These are phyloP conservation scores for Ceratocystis cubensis DNA, from an alignment of 2,329 filamentous ascomycete genomes.

Conservation along the genomic window DNA sequence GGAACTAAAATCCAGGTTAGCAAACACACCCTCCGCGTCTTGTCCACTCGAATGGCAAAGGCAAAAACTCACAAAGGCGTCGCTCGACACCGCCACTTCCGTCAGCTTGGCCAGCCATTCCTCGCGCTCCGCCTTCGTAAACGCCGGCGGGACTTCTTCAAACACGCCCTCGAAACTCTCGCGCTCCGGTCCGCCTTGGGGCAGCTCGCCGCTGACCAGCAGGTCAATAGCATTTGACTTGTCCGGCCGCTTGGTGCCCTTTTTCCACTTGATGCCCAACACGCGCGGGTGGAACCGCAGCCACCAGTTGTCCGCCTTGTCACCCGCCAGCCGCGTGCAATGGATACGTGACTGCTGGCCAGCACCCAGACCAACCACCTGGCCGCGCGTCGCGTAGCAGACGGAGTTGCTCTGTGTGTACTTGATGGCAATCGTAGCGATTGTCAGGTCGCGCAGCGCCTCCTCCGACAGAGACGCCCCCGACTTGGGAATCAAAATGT, in stretches of 20 bases:
- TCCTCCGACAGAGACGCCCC: conserved; percentile 58
- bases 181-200: conserved; percentile 69
- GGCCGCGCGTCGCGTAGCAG: conserved; percentile 89
- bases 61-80: conserved; percentile 71
- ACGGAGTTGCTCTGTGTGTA: conserved; percentile 99
- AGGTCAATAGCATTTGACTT: conserved; percentile 98
- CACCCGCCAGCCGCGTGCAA: conserved; percentile 91
- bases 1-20: conserved; percentile 52
- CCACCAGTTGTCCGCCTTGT: conserved; percentile 99
- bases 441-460: conserved; percentile 77
- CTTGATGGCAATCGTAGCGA: conserved; percentile 94
- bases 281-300: conserved; percentile 92
- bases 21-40: not conserved
- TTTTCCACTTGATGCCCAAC: conserved; percentile 87
- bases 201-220: conserved; percentile 80
- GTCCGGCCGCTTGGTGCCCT: conserved; percentile 88
- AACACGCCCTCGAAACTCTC: conserved; percentile 82
- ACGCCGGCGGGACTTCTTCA: conserved; percentile 71
- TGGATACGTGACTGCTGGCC: conserved; percentile 97
- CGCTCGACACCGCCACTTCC: conserved; percentile 77
- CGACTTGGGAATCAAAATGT: conserved; percentile 76
- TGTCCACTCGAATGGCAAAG: not conserved
- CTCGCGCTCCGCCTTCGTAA: conserved; percentile 71
- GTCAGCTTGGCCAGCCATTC: conserved; percentile 74
- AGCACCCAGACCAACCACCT: conserved; percentile 85